A percentile compares a stretch with the other conserved stretches of the same genome.
Conservation (phyloP, 768 basidiomycete species). For the Russula emetica region DNA sequence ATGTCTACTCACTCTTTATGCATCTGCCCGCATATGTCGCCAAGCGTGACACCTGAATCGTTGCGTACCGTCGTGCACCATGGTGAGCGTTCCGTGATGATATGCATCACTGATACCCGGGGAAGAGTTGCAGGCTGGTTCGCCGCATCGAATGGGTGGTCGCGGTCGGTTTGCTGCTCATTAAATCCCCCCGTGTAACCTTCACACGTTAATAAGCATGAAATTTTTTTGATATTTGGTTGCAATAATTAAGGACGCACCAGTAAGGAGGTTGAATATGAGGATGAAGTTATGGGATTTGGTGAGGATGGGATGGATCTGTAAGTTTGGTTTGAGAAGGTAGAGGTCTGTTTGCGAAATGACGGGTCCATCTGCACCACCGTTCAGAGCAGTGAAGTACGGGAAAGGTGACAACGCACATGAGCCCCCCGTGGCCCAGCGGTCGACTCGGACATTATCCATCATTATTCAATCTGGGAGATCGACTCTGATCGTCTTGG, state of each 20-base stretch:
- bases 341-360: slow-evolving; percentile 79
- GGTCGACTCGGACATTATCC: slow-evolving; percentile 26
- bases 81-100: slow-evolving; percentile 50
- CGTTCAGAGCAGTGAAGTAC: not conserved
- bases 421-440: slow-evolving; percentile 23
- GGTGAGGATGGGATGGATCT: slow-evolving; percentile 69
- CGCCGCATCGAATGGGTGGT: slow-evolving; percentile 46
- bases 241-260: slow-evolving; percentile 35
- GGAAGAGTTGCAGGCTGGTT: slow-evolving; percentile 41
- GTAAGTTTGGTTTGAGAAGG: slow-evolving; percentile 62
- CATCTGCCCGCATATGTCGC: slow-evolving; percentile 66
- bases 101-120: slow-evolving; percentile 37
- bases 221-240: not conserved
- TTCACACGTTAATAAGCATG: slow-evolving; percentile 29
- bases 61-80: slow-evolving; percentile 79
- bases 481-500: no score
- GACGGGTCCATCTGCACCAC: slow-evolving; percentile 63
- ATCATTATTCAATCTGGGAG: slow-evolving; percentile 3
- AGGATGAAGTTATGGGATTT: slow-evolving; percentile 51
- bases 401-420: slow-evolving; percentile 14
- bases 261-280: slow-evolving; percentile 66
- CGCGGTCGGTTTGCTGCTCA: slow-evolving; percentile 52
- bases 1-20: slow-evolving; percentile 62
- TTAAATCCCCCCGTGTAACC: slow-evolving; percentile 64
- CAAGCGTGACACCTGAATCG: slow-evolving; percentile 67